A percentile compares a stretch with the other conserved stretches of the same genome.
Conservation (phyloP, 305 asterid genomes). For the Galium porrigens region DNA sequence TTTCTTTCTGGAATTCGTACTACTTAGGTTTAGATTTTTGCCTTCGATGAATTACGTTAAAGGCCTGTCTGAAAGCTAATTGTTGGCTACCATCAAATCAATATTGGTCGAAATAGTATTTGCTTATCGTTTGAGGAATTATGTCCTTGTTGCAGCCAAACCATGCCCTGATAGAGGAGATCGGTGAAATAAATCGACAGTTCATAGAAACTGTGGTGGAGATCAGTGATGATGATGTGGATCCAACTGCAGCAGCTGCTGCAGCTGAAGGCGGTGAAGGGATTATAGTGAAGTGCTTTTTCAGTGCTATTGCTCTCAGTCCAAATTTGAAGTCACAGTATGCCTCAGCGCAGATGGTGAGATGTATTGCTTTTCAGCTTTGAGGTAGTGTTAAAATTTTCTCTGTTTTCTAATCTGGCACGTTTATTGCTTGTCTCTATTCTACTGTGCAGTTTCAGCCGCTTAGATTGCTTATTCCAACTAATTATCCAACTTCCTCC, state of each 20-base stretch:
- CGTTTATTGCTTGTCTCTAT: constrained; percentile 13
- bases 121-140: constrained; percentile 12
- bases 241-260: constrained; percentile 60
- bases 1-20: background rate
- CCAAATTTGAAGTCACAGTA: constrained; percentile 74
- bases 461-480: constrained; percentile 64
- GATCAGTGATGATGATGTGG: constrained; percentile 63
- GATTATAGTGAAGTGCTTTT: constrained; percentile 72
- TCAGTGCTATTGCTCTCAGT: constrained; percentile 71
- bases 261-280: constrained; percentile 79
- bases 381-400: background rate
- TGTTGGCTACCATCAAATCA: background rate
- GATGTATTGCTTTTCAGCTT: constrained; percentile 16
- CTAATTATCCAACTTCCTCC: constrained; percentile 70
- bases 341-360: constrained; percentile 91
- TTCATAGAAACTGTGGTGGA: constrained; percentile 76
- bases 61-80: background rate
- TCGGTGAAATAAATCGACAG: constrained; percentile 62
- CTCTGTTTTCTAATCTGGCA: background rate
- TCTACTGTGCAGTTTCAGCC: constrained; percentile 67
- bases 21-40: background rate
- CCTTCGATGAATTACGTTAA: background rate
- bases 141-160: constrained; percentile 44
- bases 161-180: constrained; percentile 77
- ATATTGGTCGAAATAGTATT: background rate